Conservation (phyloP, 2,329 filamentous ascomycete genomes). For the Curvularia sp. region DNA sequence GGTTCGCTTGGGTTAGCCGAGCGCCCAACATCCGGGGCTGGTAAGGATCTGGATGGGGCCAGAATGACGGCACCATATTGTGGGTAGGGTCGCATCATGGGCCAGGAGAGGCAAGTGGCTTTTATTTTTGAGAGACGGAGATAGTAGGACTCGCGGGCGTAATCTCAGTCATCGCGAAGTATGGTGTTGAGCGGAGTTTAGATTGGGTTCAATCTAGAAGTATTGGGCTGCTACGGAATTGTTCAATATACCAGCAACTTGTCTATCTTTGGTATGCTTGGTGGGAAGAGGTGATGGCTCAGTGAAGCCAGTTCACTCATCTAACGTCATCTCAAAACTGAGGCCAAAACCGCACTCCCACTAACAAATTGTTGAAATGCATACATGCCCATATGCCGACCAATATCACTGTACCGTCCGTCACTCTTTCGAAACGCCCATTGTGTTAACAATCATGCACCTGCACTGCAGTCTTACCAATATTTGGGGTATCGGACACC, state of each 20-base stretch:
- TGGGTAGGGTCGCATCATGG: not conserved
- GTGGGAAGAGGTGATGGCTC: too few relatives aligned
- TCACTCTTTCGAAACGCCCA: not conserved
- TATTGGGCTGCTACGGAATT: not conserved
- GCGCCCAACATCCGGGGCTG: not conserved
- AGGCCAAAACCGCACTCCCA: not conserved
- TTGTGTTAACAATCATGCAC: not conserved
- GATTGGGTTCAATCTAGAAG: not conserved
- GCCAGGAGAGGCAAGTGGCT: not conserved
- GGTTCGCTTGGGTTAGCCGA: slow-evolving; percentile 9
- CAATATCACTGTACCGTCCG: not conserved
- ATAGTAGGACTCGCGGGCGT: not conserved
- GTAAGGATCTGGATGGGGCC: not conserved
- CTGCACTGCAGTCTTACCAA: not conserved
- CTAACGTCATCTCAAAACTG: not conserved
- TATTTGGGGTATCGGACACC: not conserved
- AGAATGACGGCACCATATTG: not conserved
- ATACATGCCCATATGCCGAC: not conserved
- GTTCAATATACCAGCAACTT: not conserved
- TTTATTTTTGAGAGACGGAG: not conserved
- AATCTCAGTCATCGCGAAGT: not conserved
- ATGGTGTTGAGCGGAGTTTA: too few relatives aligned
- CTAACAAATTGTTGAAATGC: not conserved
- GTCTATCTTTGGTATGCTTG: not conserved
- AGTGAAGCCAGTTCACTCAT: too few relatives aligned